A percentile compares a stretch with the other conserved stretches of the same genome.
Evolutionary conservation across 2,329 filamentous ascomycete genomes (phyloP).

Genomic region (Xylariaceae sp.): DNA sequence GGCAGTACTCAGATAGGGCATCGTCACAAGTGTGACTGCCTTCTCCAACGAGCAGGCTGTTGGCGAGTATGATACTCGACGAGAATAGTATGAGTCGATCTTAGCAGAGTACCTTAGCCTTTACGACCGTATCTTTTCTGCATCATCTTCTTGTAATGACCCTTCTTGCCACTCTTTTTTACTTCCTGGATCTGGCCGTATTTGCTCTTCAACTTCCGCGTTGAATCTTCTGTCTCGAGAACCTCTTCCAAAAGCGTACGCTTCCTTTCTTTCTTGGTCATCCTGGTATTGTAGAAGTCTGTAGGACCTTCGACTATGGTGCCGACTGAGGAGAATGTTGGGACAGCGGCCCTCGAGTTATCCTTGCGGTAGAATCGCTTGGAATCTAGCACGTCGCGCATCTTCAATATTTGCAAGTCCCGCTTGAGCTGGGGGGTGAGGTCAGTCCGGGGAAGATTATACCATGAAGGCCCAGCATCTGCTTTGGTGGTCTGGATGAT

Average conservation of each 20-base stretch:
- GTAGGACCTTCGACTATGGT: constrained; percentile 87
- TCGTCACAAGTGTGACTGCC: neutral
- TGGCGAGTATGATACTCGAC: neutral
- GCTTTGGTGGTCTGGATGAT: constrained; percentile 39
- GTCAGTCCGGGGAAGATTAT: constrained; percentile 80
- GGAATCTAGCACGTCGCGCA: constrained; percentile 86
- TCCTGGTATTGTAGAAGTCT: constrained; percentile 79
- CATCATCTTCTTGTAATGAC: constrained; percentile 81
- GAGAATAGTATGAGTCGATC: constrained; percentile 37
- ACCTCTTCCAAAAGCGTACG: constrained; percentile 85
- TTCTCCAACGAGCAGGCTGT: neutral
- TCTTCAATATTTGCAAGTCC: constrained; percentile 85
- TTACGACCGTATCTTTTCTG: constrained; percentile 39
- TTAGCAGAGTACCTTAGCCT: constrained; percentile 28
- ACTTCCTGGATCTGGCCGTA: constrained; percentile 81
- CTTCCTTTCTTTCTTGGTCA: constrained; percentile 87
- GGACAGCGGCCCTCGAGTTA: constrained; percentile 67
- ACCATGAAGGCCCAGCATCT: constrained; percentile 83
- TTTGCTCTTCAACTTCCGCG: constrained; percentile 79
- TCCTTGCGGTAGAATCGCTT: constrained; percentile 91
- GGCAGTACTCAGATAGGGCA: neutral
- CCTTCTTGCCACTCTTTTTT: constrained; percentile 88
- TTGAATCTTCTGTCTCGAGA: constrained; percentile 66
- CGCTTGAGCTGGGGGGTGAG: constrained; percentile 84
- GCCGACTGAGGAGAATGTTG: constrained; percentile 86